Evolutionary conservation across 2,329 filamentous ascomycete genomes (phyloP), one percentile per base, ranked within the genome.

Genomic region (Zymoseptoria brevis): DNA sequence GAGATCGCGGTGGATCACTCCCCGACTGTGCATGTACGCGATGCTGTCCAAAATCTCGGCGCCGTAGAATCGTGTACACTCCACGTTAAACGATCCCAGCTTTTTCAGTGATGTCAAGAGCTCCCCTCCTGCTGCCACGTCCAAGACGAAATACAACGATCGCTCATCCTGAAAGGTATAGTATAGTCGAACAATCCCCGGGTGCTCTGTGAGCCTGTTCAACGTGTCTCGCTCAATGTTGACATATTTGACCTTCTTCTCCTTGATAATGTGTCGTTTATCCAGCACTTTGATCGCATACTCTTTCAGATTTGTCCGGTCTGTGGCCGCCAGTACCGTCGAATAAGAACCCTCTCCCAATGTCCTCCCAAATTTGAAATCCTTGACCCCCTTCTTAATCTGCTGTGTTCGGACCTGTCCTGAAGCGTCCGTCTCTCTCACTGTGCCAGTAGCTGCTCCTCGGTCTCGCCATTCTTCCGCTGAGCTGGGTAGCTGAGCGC

Each of bases 231-330:
- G 96, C 75, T 99, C 94, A 69, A 99, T 99, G 75, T 97, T 99
- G 75, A 99, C 94, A 71, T 99, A 99, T 80, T 99, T 99, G 71
- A 99, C 96, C 81, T 99, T 99, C 76, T 96, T 97, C 77, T 99
- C 94, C 76, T 97, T 99, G 80, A 99, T 99, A 71, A 99, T 99
- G 74, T 99, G 94, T 69, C 91, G 85, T 77, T 99, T 99, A 76
- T 99, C 94, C 53, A 99, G 83, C 16, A 99, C 93, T 74, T 99
- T 99, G 76, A 99, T 92, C 24, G 94, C 94, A 71, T 97, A 97
- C 74, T 99, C 93, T 69, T 96, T 96, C 59, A 95, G 78, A 1
- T 90, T 96, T 74, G 96, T 90, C 62, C 93, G 86, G 74, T 99
- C 94, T 3, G 91, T 96, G 45, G 92, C 94, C 56, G 94, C 85